Evolutionary conservation across 2,329 filamentous ascomycete species (phyloP).

Genomic region (Neofusicoccum cordaticola): DNA sequence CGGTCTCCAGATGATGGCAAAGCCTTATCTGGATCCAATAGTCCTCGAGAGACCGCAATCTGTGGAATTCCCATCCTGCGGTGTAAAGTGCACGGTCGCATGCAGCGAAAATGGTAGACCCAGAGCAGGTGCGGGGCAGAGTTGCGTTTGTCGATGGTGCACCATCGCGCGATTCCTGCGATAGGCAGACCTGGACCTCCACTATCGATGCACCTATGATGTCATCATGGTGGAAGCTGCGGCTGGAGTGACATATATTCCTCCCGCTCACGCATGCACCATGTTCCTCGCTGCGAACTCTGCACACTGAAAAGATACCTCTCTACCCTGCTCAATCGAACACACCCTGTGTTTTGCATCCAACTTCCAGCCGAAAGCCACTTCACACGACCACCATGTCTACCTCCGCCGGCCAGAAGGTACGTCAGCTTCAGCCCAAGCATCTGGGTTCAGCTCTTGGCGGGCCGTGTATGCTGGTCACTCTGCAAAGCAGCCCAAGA

Average conservation of each 20-base stretch:
- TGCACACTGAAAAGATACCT: background rate
- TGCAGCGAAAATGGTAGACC: background rate
- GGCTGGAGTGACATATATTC: background rate
- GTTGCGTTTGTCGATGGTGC: background rate
- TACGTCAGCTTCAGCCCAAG: slow-evolving; percentile 4
- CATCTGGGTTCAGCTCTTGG: background rate
- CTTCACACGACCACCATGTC: slow-evolving; percentile 15
- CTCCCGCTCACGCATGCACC: background rate
- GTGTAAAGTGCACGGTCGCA: background rate
- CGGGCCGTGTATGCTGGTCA: background rate
- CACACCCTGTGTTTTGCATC: background rate
- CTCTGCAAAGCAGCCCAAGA: background rate
- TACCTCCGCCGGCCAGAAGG: slow-evolving; percentile 21
- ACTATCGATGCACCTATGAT: background rate
- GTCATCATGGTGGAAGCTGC: background rate
- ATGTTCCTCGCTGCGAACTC: background rate
- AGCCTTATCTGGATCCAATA: no score
- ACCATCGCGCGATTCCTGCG: background rate
- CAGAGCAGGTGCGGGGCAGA: background rate
- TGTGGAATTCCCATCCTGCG: background rate
- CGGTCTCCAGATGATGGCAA: no score
- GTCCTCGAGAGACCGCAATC: background rate
- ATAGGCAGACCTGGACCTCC: background rate
- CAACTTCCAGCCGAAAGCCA: background rate
- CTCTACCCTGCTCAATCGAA: no score